Base-by-base conservation (phyloP, 768 basidiomycete genomes). In the Leccinum ochraceum region DNA sequence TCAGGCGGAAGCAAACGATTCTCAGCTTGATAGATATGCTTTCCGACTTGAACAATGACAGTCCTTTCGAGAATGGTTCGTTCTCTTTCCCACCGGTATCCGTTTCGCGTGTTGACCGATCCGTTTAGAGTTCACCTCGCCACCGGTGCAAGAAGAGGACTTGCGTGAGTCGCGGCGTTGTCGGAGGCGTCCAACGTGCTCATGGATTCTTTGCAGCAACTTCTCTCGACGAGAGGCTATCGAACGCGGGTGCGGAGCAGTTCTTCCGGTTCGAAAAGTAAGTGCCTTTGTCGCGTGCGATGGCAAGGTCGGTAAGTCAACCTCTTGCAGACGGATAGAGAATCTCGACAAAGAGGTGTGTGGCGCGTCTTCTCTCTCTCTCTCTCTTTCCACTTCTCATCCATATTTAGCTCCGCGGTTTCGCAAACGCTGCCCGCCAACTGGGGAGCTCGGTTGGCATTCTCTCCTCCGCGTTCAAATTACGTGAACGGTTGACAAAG, bases 391-490 rank as follows among this genome's bases (percentile, higher is more conserved):
- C 58, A 24, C 54, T 26, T 28, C 65, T 68, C 59, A 69, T 56
- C 26, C 51, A 24, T 60, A 2, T 16, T 51, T 56, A 83, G 79
- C 78, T 84, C 10, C 77, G 82, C 8, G 81, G 80, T 67, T 84
- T 83, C 62, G 78, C 80, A 28, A 83, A 83, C 24, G 82, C 83
- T 8, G 81, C 82, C 20, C 81, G 83, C 17, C 83, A 83, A 57
- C 70, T 84, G 1, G 83, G 84, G 4, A 82, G 81, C 57, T 84
- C 83, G 0, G 81, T 85, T 37, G 83, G 83, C 7, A 81, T 84
- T 42, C 73, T 84, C 13, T 84, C 82, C 9, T 85, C 84, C 10
- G 79, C 83, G 1, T 82, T 79, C 67, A 77, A 78, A 59, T 71
- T 84, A 24, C 78, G 83, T 5, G 77, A 83, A 56, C 80, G 83